Percentiles rank a stretch among this genome's conserved stretches.
Evolutionary conservation across 306 rosid genomes (phyloP).

Genomic region (Delonix regia): DNA sequence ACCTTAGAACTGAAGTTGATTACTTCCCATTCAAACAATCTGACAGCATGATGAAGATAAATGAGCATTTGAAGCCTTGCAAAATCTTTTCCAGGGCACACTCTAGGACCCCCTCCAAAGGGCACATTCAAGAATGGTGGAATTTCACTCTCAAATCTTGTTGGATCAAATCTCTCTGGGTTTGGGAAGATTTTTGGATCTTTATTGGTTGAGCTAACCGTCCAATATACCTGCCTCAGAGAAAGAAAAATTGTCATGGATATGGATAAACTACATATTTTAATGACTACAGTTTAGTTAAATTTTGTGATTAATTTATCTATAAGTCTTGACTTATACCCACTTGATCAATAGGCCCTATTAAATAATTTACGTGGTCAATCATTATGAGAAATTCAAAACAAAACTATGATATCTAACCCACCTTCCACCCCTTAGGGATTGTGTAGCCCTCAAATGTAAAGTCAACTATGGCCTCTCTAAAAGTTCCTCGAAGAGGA

Average conservation of each 20-base stretch:
- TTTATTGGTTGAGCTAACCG: conserved; percentile 45
- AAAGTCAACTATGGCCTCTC: conserved; percentile 42
- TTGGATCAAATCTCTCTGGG: conserved; percentile 59
- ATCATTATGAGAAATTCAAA: too few species aligned
- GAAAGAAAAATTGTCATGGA: too few species aligned
- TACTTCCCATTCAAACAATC: not conserved
- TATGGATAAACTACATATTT: too few species aligned
- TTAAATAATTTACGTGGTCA: too few species aligned
- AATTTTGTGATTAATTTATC: too few species aligned
- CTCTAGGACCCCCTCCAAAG: conserved; percentile 73
- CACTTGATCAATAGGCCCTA: too few species aligned
- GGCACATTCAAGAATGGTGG: conserved; percentile 72
- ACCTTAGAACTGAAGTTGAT: not conserved
- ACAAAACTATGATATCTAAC: too few species aligned
- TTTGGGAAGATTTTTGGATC: conserved; percentile 44
- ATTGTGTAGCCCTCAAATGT: conserved; percentile 44
- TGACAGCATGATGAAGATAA: conserved; percentile 21
- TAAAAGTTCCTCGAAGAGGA: conserved; percentile 53
- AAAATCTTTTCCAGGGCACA: conserved; percentile 75
- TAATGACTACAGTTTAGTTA: too few species aligned
- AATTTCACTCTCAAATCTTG: conserved; percentile 63
- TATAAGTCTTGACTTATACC: too few species aligned
- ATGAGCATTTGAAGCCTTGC: conserved; percentile 60
- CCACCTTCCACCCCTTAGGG: conserved; percentile 58
- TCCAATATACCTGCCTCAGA: conserved; percentile 58